Conservation (phyloP, 257 asterid species). For the Rauvolfia tetraphylla region DNA sequence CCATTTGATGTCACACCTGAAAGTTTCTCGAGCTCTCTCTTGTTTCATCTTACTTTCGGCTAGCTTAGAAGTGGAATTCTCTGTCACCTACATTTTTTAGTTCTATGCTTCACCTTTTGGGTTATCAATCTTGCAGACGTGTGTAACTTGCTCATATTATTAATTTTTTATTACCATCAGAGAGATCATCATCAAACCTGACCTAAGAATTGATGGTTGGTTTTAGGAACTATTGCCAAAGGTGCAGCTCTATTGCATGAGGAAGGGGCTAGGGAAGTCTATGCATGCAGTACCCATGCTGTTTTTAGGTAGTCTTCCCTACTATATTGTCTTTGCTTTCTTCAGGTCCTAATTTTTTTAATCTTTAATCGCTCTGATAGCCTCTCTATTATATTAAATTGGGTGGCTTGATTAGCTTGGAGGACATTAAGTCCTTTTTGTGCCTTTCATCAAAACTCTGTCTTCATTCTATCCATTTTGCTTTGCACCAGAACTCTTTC, state of each 20-base stretch:
- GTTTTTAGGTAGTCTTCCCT: conserved; percentile 62
- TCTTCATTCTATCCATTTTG: too few relatives aligned
- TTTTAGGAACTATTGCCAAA: conserved; percentile 81
- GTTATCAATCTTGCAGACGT: neutral
- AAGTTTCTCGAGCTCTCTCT: neutral
- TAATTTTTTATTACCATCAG: neutral
- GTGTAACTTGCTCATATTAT: neutral
- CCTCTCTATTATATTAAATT: neutral
- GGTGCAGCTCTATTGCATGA: conserved; percentile 91
- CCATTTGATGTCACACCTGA: neutral
- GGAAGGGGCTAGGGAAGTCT: conserved; percentile 95
- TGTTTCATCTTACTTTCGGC: neutral
- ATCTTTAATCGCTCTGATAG: neutral
- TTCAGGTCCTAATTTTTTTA: neutral
- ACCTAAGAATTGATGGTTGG: conserved; percentile 26
- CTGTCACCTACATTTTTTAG: neutral
- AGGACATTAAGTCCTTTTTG: neutral
- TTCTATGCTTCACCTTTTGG: neutral
- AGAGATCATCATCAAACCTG: conserved; percentile 1
- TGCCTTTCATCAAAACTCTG: neutral
- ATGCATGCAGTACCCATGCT: conserved; percentile 95
- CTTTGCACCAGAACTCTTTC: too few relatives aligned
- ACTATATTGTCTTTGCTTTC: neutral
- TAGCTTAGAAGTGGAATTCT: neutral
- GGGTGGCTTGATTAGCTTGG: neutral